A percentile compares a stretch with the other conserved stretches of the same genome.
Conservation (phyloP, 2,329 filamentous ascomycete genomes). For the Nemania abortiva region DNA sequence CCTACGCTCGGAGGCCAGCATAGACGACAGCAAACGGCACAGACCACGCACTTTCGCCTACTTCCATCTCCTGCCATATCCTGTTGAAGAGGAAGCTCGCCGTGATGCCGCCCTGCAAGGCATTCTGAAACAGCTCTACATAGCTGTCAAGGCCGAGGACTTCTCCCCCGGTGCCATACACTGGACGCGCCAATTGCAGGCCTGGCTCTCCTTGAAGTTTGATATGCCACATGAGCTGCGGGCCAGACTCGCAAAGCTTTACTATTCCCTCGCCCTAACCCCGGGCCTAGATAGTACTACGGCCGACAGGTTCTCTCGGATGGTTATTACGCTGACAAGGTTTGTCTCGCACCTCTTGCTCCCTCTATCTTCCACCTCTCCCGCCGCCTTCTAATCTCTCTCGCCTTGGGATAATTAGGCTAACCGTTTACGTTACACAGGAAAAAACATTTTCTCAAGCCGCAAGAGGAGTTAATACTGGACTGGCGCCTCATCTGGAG, state of each 20-base stretch:
- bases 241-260: conserved; percentile 86
- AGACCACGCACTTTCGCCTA: conserved; percentile 94
- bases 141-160: conserved; percentile 90
- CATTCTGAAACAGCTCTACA: conserved; percentile 94
- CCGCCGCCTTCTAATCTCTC: background rate
- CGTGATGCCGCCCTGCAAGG: conserved; percentile 83
- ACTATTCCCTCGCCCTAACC: conserved; percentile 92
- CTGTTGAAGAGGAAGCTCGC: conserved; percentile 82
- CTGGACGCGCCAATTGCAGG: conserved; percentile 95
- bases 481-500: conserved; percentile 96
- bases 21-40: conserved; percentile 71
- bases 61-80: conserved; percentile 88
- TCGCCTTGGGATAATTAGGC: conserved; percentile 15
- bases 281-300: conserved; percentile 86
- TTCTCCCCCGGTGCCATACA: conserved; percentile 94
- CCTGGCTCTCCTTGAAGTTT: conserved; percentile 97
- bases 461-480: conserved; percentile 86
- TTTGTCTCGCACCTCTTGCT: conserved; percentile 58
- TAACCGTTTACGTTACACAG: conserved; percentile 58
- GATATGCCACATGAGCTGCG: conserved; percentile 89
- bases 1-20: conserved; percentile 63
- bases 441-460: conserved; percentile 94
- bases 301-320: conserved; percentile 92
- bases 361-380: background rate
- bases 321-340: conserved; percentile 97